A percentile compares a stretch with the other conserved stretches of the same genome.
Evolutionary conservation across 164 flowering plant species (phyloP).

Genomic region (Tinospora cordifolia): DNA sequence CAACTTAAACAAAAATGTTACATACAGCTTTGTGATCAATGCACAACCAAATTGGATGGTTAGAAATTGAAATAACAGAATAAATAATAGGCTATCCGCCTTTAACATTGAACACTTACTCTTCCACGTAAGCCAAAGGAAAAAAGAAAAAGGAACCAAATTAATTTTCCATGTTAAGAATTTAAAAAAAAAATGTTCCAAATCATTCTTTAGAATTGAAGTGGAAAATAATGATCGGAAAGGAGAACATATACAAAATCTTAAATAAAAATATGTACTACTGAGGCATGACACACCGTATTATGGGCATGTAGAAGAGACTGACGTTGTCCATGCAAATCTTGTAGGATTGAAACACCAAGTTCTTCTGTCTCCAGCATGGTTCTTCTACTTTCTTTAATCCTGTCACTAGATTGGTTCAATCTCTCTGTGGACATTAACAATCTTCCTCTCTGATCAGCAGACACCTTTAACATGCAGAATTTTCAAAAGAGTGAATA

Average conservation of each 20-base stretch:
- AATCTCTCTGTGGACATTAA: conserved; percentile 19
- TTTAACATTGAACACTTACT: not conserved
- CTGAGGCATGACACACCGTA: conserved; percentile 12
- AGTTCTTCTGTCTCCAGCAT: conserved; percentile 58
- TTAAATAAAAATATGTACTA: too few species aligned
- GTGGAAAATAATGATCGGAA: too few species aligned
- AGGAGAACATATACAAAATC: too few species aligned
- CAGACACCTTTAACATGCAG: not conserved
- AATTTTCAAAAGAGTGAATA: conserved; percentile 2
- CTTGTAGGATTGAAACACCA: conserved; percentile 51
- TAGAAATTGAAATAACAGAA: not conserved
- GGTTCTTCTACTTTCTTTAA: conserved; percentile 45
- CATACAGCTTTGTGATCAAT: not conserved
- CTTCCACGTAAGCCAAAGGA: not conserved
- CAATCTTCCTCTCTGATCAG: conserved; percentile 13
- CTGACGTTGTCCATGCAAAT: conserved; percentile 31
- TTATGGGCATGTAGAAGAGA: conserved; percentile 27
- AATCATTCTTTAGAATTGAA: not conserved
- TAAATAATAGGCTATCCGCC: not conserved
- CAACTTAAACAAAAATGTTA: too few species aligned
- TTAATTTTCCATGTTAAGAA: not conserved
- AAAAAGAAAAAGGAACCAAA: not conserved
- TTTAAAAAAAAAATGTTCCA: not conserved
- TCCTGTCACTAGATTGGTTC: conserved; percentile 41
- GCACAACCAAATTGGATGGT: not conserved